These are phyloP conservation scores for Claviceps cyperi DNA, from an alignment of 2,329 filamentous ascomycete species.

Conservation along the genomic window DNA sequence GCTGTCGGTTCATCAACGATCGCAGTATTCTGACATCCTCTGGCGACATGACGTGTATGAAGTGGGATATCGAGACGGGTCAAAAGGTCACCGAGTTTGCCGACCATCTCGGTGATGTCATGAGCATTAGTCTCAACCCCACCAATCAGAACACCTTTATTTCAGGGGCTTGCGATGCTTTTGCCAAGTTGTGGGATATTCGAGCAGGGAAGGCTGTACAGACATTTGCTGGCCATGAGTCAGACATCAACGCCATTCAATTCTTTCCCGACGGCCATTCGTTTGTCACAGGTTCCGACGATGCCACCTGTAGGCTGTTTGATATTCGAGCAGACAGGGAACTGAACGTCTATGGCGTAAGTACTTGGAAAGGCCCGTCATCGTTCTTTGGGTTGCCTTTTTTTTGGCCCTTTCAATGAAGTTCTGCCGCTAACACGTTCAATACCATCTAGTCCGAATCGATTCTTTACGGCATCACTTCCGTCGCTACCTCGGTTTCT, in stretches of 20 bases:
- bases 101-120: constrained; percentile 95
- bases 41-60: constrained; percentile 99
- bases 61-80: constrained; percentile 98
- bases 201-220: constrained; percentile 95
- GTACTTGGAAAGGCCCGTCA: constrained; percentile 15
- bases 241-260: constrained; percentile 98
- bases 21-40: constrained; percentile 95
- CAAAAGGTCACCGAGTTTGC: constrained; percentile 96
- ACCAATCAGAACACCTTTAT: constrained; percentile 99
- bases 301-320: constrained; percentile 92
- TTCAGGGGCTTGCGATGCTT: constrained; percentile 96
- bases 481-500: constrained; percentile 93
- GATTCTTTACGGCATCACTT: constrained; percentile 94
- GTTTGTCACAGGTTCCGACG: constrained; percentile 94
- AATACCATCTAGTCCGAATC: constrained; percentile 61
- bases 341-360: constrained; percentile 53
- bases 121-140: constrained; percentile 99
- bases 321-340: constrained; percentile 91
- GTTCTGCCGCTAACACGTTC: constrained; percentile 8
- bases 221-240: constrained; percentile 96
- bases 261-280: constrained; percentile 99
- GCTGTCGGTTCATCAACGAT: constrained; percentile 98
- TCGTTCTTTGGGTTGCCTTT: background rate
- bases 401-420: background rate
- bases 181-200: constrained; percentile 98